These are phyloP conservation scores for Lasiosphaeria miniovina DNA, from an alignment of 495 filamentous ascomycete species.

Conservation along the genomic window DNA sequence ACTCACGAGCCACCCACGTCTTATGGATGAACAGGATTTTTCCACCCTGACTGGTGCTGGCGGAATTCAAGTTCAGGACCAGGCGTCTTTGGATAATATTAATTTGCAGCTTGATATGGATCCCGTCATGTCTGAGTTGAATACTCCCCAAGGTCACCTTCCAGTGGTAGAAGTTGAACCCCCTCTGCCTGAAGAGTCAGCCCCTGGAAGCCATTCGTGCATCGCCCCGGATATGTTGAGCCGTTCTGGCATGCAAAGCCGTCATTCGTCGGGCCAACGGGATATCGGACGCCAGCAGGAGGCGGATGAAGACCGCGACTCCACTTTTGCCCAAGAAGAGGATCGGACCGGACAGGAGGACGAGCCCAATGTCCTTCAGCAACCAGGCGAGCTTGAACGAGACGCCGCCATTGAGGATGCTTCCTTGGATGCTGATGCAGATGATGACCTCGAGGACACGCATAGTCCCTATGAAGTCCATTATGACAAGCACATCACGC, in stretches of 20 bases:
- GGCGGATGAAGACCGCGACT: neutral
- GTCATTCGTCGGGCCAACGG: neutral
- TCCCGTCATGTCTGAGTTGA: neutral
- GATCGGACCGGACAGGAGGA: neutral
- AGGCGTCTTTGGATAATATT: neutral
- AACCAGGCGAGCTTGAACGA: neutral
- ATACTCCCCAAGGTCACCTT: neutral
- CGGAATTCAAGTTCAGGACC: neutral
- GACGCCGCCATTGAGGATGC: conserved; percentile 7
- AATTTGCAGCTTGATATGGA: conserved; percentile 11
- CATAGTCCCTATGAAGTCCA: neutral
- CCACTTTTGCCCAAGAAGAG: neutral
- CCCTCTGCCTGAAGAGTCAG: neutral
- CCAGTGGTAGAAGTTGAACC: neutral
- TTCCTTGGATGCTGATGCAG: conserved; percentile 9
- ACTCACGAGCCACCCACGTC: neutral
- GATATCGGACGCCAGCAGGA: conserved; percentile 3
- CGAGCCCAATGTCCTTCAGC: neutral
- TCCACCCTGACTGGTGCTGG: neutral
- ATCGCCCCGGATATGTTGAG: conserved; percentile 12
- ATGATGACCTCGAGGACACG: neutral
- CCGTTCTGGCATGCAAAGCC: neutral
- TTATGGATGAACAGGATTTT: conserved; percentile 10
- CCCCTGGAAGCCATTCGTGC: neutral
- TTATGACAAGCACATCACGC: neutral